Percentiles rank a stretch among this genome's conserved stretches.
These are phyloP conservation scores for Thozetella sp. DNA, from an alignment of 495 filamentous ascomycete species.

Conservation along the genomic window DNA sequence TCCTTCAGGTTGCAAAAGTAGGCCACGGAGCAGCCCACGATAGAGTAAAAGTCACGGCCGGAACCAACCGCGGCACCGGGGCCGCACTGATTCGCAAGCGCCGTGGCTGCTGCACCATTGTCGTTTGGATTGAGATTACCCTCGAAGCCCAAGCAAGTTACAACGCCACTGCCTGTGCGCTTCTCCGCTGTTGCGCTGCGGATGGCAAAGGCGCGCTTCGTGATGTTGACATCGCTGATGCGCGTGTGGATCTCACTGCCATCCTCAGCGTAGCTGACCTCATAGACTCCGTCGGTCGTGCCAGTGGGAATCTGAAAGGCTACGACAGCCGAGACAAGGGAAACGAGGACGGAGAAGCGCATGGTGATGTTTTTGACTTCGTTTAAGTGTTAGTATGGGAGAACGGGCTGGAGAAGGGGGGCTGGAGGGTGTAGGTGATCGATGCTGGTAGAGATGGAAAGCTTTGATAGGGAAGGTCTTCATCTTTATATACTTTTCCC, in stretches of 20 bases:
- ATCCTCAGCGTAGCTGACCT: background rate
- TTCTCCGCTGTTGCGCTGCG: background rate
- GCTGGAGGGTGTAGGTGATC: background rate
- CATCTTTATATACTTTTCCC: background rate
- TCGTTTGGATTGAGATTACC: background rate
- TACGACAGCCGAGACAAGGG: background rate
- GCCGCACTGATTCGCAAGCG: constrained; percentile 5
- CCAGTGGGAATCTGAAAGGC: background rate
- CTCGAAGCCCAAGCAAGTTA: background rate
- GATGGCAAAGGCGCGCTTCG: background rate
- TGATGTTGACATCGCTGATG: background rate
- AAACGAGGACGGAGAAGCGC: background rate
- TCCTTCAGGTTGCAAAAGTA: constrained; percentile 5
- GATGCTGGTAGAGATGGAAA: background rate
- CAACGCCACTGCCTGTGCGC: background rate
- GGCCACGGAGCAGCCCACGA: constrained; percentile 4
- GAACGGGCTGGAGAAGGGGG: background rate
- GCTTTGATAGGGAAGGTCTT: background rate
- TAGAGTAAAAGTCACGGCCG: constrained; percentile 7
- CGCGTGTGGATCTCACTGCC: background rate
- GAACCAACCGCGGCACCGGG: background rate
- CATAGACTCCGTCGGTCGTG: background rate
- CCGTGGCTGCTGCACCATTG: background rate
- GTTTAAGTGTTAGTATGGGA: background rate
- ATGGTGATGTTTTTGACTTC: background rate